Percentiles rank a stretch among this genome's conserved stretches.
These are phyloP conservation scores for Cystoisospora suis DNA, from an alignment of 169 alveolate species.

Conservation along the genomic window DNA sequence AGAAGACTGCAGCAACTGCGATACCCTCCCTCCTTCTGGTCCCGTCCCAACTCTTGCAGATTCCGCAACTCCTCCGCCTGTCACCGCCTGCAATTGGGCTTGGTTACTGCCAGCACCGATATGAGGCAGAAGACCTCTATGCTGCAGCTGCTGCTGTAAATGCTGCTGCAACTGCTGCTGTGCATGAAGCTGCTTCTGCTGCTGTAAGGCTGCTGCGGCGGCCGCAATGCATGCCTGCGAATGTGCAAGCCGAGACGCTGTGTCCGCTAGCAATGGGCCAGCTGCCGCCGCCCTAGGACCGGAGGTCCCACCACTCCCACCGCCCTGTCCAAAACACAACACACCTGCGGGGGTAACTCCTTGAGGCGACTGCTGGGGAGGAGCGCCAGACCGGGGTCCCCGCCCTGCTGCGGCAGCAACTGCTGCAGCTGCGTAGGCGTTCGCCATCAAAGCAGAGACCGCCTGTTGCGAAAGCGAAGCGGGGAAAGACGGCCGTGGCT, in stretches of 20 bases:
- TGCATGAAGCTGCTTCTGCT: conserved; percentile 27
- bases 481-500: too few relatives aligned
- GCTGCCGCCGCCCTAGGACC: background rate
- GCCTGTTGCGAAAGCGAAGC: conserved; percentile 20
- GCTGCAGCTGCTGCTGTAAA: background rate
- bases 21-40: background rate
- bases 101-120: background rate
- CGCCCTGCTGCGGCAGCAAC: background rate
- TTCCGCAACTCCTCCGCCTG: background rate
- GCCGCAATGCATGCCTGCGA: conserved; percentile 18
- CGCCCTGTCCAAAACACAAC: too few relatives aligned
- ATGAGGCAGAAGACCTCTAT: background rate
- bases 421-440: conserved; percentile 20
- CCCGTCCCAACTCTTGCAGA: background rate
- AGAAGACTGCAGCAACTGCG: background rate
- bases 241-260: background rate
- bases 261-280: background rate
- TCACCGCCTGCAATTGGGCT: background rate
- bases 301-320: background rate
- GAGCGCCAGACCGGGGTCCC: background rate
- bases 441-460: background rate
- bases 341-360: too few relatives aligned
- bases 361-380: background rate
- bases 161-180: background rate
- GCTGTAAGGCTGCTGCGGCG: conserved; percentile 5